These are phyloP conservation scores for Stephania japonica DNA, from an alignment of 164 flowering plant genomes.

Conservation along the genomic window DNA sequence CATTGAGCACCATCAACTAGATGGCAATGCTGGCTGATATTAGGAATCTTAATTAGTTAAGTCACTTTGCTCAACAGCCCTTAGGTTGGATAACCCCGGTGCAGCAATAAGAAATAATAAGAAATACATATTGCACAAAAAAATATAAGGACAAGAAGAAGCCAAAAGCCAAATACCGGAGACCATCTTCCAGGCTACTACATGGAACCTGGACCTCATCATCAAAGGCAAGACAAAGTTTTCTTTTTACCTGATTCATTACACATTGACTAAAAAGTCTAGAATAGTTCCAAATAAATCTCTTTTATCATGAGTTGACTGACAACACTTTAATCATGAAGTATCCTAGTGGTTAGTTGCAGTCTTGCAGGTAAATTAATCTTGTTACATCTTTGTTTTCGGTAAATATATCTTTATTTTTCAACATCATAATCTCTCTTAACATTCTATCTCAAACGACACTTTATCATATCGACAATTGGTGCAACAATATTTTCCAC, in stretches of 20 bases:
- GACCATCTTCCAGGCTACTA: neutral
- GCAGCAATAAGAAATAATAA: neutral
- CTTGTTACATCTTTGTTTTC: neutral
- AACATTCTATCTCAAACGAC: neutral
- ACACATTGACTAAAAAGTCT: neutral
- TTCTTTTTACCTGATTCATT: neutral
- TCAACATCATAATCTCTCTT: neutral
- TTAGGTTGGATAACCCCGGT: neutral
- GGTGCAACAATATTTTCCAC: neutral
- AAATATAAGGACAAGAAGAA: neutral
- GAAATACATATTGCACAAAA: neutral
- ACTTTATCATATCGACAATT: neutral
- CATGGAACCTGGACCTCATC: neutral
- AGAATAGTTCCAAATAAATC: neutral
- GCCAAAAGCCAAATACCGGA: neutral
- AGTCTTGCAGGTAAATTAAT: neutral
- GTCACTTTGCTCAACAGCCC: neutral
- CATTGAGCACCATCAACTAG: neutral
- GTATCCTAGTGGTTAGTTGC: too few species aligned
- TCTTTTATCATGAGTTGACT: neutral
- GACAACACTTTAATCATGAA: neutral
- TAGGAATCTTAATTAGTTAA: neutral
- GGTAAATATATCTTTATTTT: too few species aligned
- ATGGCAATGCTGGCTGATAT: neutral
- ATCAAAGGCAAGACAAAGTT: neutral